phyloP scores from a whole-genome alignment of 805 yeast genomes.

The Saccharomycopsis fodiens region DNA sequence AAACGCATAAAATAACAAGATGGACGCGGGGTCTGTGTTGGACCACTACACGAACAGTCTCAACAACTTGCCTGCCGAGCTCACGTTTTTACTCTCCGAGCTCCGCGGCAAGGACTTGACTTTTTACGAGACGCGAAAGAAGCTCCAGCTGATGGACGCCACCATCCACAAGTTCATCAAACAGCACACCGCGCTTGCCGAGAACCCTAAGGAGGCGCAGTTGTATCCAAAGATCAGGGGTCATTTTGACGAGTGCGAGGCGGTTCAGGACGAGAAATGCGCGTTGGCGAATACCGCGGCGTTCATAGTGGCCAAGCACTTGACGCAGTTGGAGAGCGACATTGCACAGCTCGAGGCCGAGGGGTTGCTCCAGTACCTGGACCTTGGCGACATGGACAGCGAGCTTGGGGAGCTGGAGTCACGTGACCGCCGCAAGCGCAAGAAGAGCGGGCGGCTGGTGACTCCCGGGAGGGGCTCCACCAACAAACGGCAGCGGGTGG shows the following conservation, averaged over 20 bases:
- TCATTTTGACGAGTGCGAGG: constrained; percentile 52
- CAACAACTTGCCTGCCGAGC: constrained; percentile 81
- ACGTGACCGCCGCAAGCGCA: neutral
- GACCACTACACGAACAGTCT: constrained; percentile 68
- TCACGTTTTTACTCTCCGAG: constrained; percentile 74
- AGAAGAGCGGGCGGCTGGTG: neutral
- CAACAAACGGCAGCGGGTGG: constrained; percentile 22
- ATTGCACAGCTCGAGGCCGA: constrained; percentile 70
- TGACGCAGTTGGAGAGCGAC: constrained; percentile 65
- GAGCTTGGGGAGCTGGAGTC: neutral
- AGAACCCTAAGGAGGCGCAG: constrained; percentile 73
- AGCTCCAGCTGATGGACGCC: constrained; percentile 64
- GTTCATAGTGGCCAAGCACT: constrained; percentile 67
- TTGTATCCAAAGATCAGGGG: constrained; percentile 58
- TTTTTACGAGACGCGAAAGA: constrained; percentile 56
- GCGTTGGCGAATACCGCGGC: constrained; percentile 77
- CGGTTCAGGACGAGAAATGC: constrained; percentile 70
- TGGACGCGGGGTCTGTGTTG: constrained; percentile 82
- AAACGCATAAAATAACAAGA: neutral
- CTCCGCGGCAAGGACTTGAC: constrained; percentile 61
- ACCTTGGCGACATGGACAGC: constrained; percentile 28
- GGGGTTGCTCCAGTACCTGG: constrained; percentile 63
- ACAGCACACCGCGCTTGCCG: constrained; percentile 72
- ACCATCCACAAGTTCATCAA: constrained; percentile 76
- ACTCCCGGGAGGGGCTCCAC: constrained; percentile 14